A percentile compares a stretch with the other conserved stretches of the same genome.
These are phyloP conservation scores for Rubus idaeus DNA, from an alignment of 306 rosid species.

Conservation along the genomic window DNA sequence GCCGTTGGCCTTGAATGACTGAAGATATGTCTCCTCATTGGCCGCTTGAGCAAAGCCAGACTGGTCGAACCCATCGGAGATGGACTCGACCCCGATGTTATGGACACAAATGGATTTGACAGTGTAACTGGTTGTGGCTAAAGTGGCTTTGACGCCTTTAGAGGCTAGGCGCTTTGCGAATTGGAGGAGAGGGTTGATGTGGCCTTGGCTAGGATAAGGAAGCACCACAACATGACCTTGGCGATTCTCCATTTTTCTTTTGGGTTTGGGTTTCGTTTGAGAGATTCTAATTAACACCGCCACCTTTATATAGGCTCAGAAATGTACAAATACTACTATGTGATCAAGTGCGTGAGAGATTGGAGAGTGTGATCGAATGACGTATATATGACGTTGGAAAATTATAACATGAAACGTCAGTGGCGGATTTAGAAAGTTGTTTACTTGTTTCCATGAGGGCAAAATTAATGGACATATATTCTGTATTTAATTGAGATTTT, in stretches of 20 bases:
- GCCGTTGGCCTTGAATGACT: slow-evolving; percentile 16
- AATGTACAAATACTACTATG: no score
- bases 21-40: slow-evolving; percentile 23
- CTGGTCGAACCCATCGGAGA: slow-evolving; percentile 63
- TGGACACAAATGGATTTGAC: slow-evolving; percentile 26
- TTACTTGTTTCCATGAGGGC: no score
- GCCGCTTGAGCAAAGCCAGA: slow-evolving; percentile 46
- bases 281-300: background rate
- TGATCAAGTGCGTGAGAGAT: no score
- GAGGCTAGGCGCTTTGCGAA: slow-evolving; percentile 35
- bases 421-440: no score
- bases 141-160: slow-evolving; percentile 24
- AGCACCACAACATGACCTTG: slow-evolving; percentile 29
- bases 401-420: no score
- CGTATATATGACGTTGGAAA: no score
- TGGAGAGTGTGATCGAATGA: no score
- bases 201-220: slow-evolving; percentile 38
- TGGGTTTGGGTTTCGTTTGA: background rate
- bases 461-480: no score
- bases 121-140: slow-evolving; percentile 23
- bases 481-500: no score
- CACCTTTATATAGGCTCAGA: no score
- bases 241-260: background rate
- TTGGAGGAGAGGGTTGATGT: slow-evolving; percentile 40
- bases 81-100: slow-evolving; percentile 39